phyloP scores from a whole-genome alignment of 345 rosid genomes.

The Carallia pectinifolia region DNA sequence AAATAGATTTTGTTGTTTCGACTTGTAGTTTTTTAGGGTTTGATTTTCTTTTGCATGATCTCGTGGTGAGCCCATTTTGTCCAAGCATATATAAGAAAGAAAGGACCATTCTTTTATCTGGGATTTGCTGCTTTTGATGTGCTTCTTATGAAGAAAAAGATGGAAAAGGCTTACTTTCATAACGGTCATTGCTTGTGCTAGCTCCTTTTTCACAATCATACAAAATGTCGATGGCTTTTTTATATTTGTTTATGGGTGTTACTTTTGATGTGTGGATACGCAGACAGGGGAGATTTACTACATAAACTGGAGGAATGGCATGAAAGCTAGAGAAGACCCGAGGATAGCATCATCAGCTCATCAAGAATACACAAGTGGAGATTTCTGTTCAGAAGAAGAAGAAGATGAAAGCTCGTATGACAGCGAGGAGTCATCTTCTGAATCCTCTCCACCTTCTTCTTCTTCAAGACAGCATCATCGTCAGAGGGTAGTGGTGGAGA shows the following conservation, averaged over 20 bases:
- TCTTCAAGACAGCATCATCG: constrained; percentile 32
- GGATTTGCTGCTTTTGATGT: background rate
- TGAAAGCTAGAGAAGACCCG: constrained; percentile 73
- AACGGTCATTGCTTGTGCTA: background rate
- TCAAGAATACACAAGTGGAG: constrained; percentile 34
- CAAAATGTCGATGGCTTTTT: background rate
- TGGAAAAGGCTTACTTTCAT: background rate
- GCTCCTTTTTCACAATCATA: background rate
- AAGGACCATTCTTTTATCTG: background rate
- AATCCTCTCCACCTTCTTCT: constrained; percentile 42
- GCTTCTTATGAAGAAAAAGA: background rate
- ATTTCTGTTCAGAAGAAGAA: constrained; percentile 46
- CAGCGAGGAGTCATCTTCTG: constrained; percentile 71
- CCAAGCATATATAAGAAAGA: background rate
- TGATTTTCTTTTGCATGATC: background rate
- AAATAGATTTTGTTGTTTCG: background rate
- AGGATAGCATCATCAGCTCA: constrained; percentile 18
- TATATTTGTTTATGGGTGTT: background rate
- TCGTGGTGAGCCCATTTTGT: background rate
- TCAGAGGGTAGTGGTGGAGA: constrained; percentile 15
- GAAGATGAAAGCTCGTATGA: constrained; percentile 61
- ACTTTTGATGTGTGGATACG: background rate
- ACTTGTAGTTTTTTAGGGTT: background rate
- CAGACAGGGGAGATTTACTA: constrained; percentile 91
- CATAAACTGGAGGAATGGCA: constrained; percentile 74